A percentile compares a stretch with the other conserved stretches of the same genome.
These are phyloP conservation scores for Umbilicus rupestris DNA, from an alignment of 164 flowering plant species.

Conservation along the genomic window DNA sequence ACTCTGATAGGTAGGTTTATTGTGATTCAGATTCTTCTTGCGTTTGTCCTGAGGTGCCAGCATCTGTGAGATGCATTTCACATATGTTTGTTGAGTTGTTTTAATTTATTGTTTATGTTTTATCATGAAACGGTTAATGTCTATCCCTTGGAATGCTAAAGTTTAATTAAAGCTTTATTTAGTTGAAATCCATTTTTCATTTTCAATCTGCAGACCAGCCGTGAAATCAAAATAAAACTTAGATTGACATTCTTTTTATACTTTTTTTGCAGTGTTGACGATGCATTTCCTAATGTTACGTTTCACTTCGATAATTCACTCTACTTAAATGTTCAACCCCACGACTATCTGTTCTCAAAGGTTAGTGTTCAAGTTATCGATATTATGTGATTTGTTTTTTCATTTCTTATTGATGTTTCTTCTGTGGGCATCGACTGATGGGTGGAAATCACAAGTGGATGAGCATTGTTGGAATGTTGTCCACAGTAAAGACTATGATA, in stretches of 20 bases:
- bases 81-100: too few relatives aligned
- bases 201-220: not conserved
- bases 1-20: slow-evolving; percentile 39
- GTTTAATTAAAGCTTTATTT: not conserved
- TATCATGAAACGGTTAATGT: too few relatives aligned
- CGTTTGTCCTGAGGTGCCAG: too few relatives aligned
- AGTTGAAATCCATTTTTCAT: not conserved
- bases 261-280: slow-evolving; percentile 33
- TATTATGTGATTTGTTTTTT: not conserved
- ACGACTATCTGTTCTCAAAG: slow-evolving; percentile 31
- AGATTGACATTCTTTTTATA: not conserved
- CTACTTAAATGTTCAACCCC: slow-evolving; percentile 34
- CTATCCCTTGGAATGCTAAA: not conserved
- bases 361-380: slow-evolving; percentile 15
- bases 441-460: too few relatives aligned
- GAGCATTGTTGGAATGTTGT: too few relatives aligned
- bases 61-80: too few relatives aligned
- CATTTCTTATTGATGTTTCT: not conserved
- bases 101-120: too few relatives aligned
- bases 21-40: too few relatives aligned
- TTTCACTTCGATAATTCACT: slow-evolving; percentile 34
- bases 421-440: too few relatives aligned
- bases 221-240: not conserved
- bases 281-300: slow-evolving; percentile 38
- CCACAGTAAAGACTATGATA: too few relatives aligned